phyloP scores from a whole-genome alignment of 2,329 filamentous ascomycete genomes.

The Lachnellula suecica region DNA sequence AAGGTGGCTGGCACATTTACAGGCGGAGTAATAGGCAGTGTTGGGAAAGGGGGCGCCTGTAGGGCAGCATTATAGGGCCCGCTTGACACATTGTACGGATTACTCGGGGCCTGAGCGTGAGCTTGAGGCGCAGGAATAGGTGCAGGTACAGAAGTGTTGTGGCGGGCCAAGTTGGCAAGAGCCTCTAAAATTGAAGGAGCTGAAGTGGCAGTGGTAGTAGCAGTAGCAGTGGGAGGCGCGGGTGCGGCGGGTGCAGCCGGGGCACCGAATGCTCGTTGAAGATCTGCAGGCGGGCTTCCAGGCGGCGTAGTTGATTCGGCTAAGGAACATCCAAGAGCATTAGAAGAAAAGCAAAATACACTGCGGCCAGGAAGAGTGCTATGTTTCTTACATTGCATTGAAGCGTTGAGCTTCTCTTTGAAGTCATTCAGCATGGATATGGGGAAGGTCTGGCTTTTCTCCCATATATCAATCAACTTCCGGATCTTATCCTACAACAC shows the following conservation, averaged over 20 bases:
- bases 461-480: slow-evolving; percentile 97
- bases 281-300: slow-evolving; percentile 46
- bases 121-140: slow-evolving; percentile 19
- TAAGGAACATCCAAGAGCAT: slow-evolving; percentile 35
- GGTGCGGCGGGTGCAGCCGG: slow-evolving; percentile 20
- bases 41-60: slow-evolving; percentile 32
- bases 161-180: slow-evolving; percentile 77
- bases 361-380: slow-evolving; percentile 14
- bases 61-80: slow-evolving; percentile 39
- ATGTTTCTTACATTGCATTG: slow-evolving; percentile 62
- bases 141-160: slow-evolving; percentile 55
- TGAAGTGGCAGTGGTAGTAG: slow-evolving; percentile 39
- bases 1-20: slow-evolving; percentile 52
- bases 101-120: slow-evolving; percentile 31
- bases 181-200: slow-evolving; percentile 72
- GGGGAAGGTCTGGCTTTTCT: slow-evolving; percentile 91
- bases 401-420: slow-evolving; percentile 72
- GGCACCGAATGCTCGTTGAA: slow-evolving; percentile 39
- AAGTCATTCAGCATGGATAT: slow-evolving; percentile 74
- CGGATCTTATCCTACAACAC: slow-evolving; percentile 85
- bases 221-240: slow-evolving; percentile 34
- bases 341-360: neutral
- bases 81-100: slow-evolving; percentile 45
- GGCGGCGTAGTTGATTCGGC: slow-evolving; percentile 71
- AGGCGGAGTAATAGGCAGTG: slow-evolving; percentile 52